Base-by-base conservation (phyloP, 441 rosid species). In the Cnidoscolus chayamansa region DNA sequence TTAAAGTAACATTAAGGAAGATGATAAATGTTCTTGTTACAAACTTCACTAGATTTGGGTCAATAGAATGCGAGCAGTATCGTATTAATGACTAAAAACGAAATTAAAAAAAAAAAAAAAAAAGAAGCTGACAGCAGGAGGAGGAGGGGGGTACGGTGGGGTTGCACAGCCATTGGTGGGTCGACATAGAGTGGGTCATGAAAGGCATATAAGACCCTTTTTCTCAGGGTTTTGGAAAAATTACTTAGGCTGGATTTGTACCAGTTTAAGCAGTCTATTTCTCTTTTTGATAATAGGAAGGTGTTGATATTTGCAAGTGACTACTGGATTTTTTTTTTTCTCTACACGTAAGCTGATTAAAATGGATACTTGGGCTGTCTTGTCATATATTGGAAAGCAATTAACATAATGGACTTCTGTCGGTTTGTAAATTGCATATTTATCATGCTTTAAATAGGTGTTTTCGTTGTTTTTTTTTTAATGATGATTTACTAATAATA, bases 21-120 rank as follows among this genome's bases (percentile, higher is more conserved):
- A 74, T 82, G 77, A 77, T 82, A 45, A 72, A 81, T 54, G 8
- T 67, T 54, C 74, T 84, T 7, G 10, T 65, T 43, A 72, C 65
- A 7, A 79, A 61, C 77, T 87, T 87, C 78, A 68, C 72, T 56
- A 82, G 59, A 68, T 81, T 64, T 10, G 88, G 85, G 16, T 74
- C 78, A 1, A 74, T 71, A 0, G 80, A 78, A 30, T 85, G 86
- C 70, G 86, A 82, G 77, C 68, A 64, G 82, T 83, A 81, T 65
- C 76, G 73, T 67, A 45, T 66, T 48, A 13, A 49, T 43, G 53
- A 55, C 13, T 17, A 58, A 57, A 43, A 47, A 7, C 25, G 32
- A 48, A 58, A 51, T 17, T 25, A 25, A 25, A 25, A 25, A 25
- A 25, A 25, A 25, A 25, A 25, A 25, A 25, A 1, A 51, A 61